Evolutionary conservation across 139 green algal species (phyloP).

Genomic region (Picochlorum costavermella): DNA sequence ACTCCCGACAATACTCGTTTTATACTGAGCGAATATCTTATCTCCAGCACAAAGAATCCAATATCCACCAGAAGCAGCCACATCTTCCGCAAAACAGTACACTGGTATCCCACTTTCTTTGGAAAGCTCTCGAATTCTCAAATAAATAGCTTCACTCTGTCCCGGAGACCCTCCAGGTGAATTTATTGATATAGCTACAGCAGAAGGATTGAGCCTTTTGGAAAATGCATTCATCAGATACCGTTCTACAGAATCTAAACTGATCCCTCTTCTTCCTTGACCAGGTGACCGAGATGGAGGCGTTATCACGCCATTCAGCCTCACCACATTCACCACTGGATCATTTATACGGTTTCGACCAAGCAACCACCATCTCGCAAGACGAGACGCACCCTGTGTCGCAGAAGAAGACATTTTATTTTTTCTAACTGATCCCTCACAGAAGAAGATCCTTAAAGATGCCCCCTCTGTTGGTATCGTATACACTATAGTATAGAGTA

Average conservation of each 20-base stretch:
- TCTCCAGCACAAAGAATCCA: constrained; percentile 39
- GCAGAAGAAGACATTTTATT: no score
- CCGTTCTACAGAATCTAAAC: constrained; percentile 24
- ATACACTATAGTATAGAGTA: no score
- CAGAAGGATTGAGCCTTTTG: constrained; percentile 15
- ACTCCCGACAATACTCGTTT: constrained; percentile 31
- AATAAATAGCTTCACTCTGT: constrained; percentile 29
- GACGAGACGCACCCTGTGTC: no score
- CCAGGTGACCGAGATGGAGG: constrained; percentile 4
- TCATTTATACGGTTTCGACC: constrained; percentile 17
- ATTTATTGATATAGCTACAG: constrained; percentile 33
- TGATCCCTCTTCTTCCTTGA: constrained; percentile 21
- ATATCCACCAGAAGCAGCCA: constrained; percentile 37
- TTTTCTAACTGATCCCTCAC: no score
- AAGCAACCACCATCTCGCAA: constrained; percentile 21
- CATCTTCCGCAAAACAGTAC: constrained; percentile 41
- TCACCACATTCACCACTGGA: constrained; percentile 22
- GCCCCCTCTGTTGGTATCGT: no score
- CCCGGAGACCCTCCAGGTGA: constrained; percentile 29
- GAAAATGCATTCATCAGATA: constrained; percentile 33
- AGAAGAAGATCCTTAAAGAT: no score
- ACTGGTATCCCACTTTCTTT: constrained; percentile 23
- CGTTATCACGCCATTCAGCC: constrained; percentile 20
- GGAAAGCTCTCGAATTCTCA: constrained; percentile 19
- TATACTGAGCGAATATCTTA: constrained; percentile 17